Conservation (phyloP, 2,329 filamentous ascomycete genomes). For the Aspergillus jensenii region DNA sequence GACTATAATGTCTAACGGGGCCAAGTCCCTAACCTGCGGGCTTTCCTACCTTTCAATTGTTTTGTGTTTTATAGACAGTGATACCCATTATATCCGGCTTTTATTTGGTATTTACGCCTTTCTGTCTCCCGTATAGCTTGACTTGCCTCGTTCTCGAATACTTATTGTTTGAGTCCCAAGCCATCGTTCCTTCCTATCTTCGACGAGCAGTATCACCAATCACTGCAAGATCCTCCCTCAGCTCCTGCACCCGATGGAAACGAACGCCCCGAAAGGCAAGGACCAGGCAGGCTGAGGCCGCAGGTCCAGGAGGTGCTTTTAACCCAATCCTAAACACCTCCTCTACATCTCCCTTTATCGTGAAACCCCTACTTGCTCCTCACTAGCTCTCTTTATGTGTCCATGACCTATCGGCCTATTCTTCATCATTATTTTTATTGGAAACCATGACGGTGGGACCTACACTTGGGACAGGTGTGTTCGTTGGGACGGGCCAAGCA, state of each 20-base stretch:
- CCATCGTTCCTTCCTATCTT: constrained; percentile 1
- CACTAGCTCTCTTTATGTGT: neutral
- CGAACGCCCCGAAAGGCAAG: neutral
- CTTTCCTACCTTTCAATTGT: constrained; percentile 1
- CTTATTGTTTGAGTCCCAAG: neutral
- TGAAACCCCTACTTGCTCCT: neutral
- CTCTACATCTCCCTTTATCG: neutral
- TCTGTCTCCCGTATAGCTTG: neutral
- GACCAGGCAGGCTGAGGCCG: neutral
- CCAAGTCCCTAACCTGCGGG: neutral
- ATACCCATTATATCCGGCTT: constrained; percentile 20
- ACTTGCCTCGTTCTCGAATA: neutral
- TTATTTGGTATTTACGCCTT: neutral
- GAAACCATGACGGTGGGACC: constrained; percentile 59
- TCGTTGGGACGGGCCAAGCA: constrained; percentile 55
- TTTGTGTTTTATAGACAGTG: constrained; percentile 19
- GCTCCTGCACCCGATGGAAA: neutral
- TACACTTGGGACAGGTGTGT: constrained; percentile 57
- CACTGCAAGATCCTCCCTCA: neutral
- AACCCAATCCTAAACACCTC: too few relatives aligned
- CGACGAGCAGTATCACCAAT: neutral
- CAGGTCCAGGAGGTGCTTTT: neutral
- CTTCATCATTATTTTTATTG: constrained; percentile 18
- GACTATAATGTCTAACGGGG: neutral
- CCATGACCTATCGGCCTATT: neutral